Evolutionary conservation across 176 grass and related monocot genomes (phyloP).

Genomic region (Aegilops bicornis): DNA sequence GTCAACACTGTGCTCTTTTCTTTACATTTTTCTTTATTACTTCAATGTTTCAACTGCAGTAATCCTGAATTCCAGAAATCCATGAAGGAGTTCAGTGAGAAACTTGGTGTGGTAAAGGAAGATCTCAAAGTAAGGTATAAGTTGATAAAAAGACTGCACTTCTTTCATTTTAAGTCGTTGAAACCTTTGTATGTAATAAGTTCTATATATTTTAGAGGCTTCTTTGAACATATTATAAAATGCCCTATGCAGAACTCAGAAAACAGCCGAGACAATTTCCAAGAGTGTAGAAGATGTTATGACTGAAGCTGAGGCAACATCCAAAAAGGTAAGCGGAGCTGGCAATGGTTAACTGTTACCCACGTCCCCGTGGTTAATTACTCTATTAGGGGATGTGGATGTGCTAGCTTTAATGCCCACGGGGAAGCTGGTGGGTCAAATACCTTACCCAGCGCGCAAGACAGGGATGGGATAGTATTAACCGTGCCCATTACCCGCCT

Average conservation of each 20-base stretch:
- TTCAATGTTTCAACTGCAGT: conserved; percentile 47
- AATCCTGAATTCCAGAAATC: conserved; percentile 93
- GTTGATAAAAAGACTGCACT: background rate
- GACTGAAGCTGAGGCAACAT: conserved; percentile 83
- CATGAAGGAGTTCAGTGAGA: conserved; percentile 81
- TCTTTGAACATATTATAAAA: conserved; percentile 14
- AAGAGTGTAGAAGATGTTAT: conserved; percentile 83
- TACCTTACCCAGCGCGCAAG: too few relatives aligned
- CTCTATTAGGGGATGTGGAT: too few relatives aligned
- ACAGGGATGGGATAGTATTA: too few relatives aligned
- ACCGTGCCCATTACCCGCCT: too few relatives aligned
- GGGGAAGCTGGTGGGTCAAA: too few relatives aligned
- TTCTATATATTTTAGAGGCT: background rate
- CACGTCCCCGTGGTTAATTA: too few relatives aligned
- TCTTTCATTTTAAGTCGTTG: background rate
- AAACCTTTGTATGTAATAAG: conserved; percentile 8
- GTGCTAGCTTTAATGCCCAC: too few relatives aligned
- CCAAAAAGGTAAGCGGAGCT: conserved; percentile 61
- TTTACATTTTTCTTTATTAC: conserved; percentile 14
- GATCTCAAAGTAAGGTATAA: conserved; percentile 92
- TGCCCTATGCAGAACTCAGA: conserved; percentile 46
- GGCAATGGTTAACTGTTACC: too few relatives aligned
- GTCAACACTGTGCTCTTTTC: background rate
- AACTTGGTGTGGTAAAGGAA: conserved; percentile 87
- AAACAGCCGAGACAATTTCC: conserved; percentile 73